Evolutionary conservation across 2,329 filamentous ascomycete genomes (phyloP).

Genomic region (Epichloe coenophiala): DNA sequence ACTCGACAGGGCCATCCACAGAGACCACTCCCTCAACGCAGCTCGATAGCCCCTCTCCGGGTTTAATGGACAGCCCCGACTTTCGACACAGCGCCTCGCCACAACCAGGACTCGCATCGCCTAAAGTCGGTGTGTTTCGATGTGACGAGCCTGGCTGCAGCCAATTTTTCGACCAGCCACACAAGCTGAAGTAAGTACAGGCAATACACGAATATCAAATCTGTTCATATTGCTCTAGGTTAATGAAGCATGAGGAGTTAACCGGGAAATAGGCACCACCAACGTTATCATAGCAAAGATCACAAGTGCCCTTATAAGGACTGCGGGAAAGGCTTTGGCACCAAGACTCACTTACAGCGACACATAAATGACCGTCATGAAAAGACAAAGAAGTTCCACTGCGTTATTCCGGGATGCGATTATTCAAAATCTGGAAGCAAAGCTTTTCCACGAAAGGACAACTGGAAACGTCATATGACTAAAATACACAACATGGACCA

Average conservation of each 20-base stretch:
- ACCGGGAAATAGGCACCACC: constrained; percentile 35
- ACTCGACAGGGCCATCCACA: constrained; percentile 26
- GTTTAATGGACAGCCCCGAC: constrained; percentile 23
- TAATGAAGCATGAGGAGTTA: background rate
- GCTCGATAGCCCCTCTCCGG: constrained; percentile 27
- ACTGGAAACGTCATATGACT: constrained; percentile 49
- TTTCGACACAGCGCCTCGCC: constrained; percentile 25
- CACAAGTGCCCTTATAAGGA: constrained; percentile 40
- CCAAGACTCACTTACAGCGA: constrained; percentile 47
- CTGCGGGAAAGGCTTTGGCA: constrained; percentile 45
- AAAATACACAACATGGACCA: constrained; percentile 41
- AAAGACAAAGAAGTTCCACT: constrained; percentile 47
- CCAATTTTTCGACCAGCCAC: constrained; percentile 40
- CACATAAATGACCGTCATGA: constrained; percentile 49
- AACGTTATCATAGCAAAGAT: constrained; percentile 45
- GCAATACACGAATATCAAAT: constrained; percentile 7
- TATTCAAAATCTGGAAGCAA: constrained; percentile 45
- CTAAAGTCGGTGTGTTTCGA: constrained; percentile 16
- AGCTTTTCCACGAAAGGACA: constrained; percentile 47
- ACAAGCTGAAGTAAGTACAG: constrained; percentile 40
- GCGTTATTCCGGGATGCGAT: constrained; percentile 37
- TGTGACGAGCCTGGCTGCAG: constrained; percentile 25
- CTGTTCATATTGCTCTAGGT: background rate
- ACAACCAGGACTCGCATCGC: constrained; percentile 15
- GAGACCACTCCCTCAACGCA: constrained; percentile 35